Base-by-base conservation (phyloP, 106 monocot species). In the Agapanthus africanus region DNA sequence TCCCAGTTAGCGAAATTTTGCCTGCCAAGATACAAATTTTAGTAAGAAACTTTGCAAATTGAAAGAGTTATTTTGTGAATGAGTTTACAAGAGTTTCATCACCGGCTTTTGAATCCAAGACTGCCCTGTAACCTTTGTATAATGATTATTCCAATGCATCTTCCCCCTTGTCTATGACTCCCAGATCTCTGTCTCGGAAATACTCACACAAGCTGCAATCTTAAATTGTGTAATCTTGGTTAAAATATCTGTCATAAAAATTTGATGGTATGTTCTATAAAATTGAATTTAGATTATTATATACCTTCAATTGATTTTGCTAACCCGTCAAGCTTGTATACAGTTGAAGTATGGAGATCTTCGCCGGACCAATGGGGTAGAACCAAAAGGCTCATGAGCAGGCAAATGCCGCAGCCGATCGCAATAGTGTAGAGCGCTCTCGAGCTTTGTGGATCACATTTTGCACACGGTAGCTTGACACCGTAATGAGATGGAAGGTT, bases 1-100 rank as follows among this genome's bases (percentile, higher is more conserved):
- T 90, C 90, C 86, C 86, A 90, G 81, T 86, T 86, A 50, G 86
- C 83, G 71, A 83, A 90, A 22, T 39, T 11, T 14, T 70, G 90
- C 90, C 90, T 90, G 68, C 56, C n/a, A n/a, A 56, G 21, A 22
- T 56, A 25, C 4, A n/a, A 22, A 8, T 25, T 56, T 56, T 19
- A 56, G 56, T 22, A 56, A 56, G 19, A 47, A 47, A 5, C 21
- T 10, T 26, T 65, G 23, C 22, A 2, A 25, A 37, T 65, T 38
- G 6, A 9, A 4, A 65, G 11, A 13, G 21, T 0, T 23, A 14
- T 32, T 31, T 33, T 6, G 1, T 15, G 14, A 9, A 13, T 34
- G 7, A 31, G 2, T 66, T 74, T 67, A 74, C 74, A 1, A 74
- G 74, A 22, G 57, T 42, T 52, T 74, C 74, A 35, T 74, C 74